These are phyloP conservation scores for Fagopyrum esculentum DNA, from an alignment of 148 eudicot genomes.

Conservation along the genomic window DNA sequence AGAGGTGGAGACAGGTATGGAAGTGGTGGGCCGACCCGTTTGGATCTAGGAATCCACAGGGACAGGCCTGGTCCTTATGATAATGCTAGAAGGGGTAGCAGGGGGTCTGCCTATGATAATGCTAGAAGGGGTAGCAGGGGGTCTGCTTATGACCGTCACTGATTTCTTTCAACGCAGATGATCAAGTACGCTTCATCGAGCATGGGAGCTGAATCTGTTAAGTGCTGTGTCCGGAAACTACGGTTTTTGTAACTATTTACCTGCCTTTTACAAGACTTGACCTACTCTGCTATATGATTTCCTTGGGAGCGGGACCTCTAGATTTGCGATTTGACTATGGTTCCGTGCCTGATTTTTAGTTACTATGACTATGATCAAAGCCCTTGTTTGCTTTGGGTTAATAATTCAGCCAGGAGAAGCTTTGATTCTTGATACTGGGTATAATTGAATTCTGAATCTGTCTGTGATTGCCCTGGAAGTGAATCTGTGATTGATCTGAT, in stretches of 20 bases:
- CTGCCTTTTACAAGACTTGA: neutral
- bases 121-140: slow-evolving; percentile 21
- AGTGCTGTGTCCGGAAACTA: slow-evolving; percentile 4
- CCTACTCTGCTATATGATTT: slow-evolving; percentile 5
- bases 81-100: slow-evolving; percentile 23
- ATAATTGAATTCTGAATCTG: neutral
- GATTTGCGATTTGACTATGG: neutral
- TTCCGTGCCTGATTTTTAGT: neutral
- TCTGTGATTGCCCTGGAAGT: neutral
- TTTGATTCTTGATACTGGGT: neutral
- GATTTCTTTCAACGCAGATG: slow-evolving; percentile 13
- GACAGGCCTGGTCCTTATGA: slow-evolving; percentile 36
- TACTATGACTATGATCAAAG: neutral
- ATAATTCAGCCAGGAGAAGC: neutral
- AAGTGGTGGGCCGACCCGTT: slow-evolving; percentile 33
- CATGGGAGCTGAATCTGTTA: neutral
- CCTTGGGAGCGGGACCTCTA: slow-evolving; percentile 4
- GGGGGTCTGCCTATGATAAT: slow-evolving; percentile 21
- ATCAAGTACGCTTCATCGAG: neutral
- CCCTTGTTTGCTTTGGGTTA: neutral
- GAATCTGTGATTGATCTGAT: neutral
- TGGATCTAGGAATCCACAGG: slow-evolving; percentile 29
- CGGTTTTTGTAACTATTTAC: neutral
- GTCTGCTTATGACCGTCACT: slow-evolving; percentile 22
- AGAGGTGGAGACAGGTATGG: slow-evolving; percentile 34